Percentiles rank a stretch among this genome's conserved stretches.
Conservation (phyloP, 2,329 filamentous ascomycete species). For the Colletotrichum tanaceti region DNA sequence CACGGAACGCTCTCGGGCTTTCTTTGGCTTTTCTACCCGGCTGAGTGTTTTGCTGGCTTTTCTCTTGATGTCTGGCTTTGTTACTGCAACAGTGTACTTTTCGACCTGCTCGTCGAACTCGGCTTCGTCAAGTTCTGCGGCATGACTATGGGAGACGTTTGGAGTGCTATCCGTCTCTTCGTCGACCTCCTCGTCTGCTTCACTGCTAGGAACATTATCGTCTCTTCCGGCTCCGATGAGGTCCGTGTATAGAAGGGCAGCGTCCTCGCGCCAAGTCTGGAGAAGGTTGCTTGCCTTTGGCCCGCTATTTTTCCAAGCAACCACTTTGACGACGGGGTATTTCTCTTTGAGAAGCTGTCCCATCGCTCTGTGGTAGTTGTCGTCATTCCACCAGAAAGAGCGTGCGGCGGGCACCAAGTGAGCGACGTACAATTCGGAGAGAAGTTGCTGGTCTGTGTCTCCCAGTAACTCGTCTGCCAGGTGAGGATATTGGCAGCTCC, state of each 20-base stretch:
- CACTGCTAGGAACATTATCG: not conserved
- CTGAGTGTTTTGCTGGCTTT: not conserved
- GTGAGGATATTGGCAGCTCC: not conserved
- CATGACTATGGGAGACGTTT: not conserved
- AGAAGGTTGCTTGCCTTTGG: conserved; percentile 10
- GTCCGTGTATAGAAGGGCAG: conserved; percentile 13
- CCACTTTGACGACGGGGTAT: conserved; percentile 8
- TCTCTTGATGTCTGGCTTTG: conserved; percentile 10
- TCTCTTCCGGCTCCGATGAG: not conserved
- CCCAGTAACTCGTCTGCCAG: not conserved
- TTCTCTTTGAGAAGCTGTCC: not conserved
- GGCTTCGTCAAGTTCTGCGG: not conserved
- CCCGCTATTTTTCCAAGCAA: conserved; percentile 5
- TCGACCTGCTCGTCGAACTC: not conserved
- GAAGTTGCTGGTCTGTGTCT: conserved; percentile 13
- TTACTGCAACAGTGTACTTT: not conserved
- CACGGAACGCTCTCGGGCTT: not conserved
- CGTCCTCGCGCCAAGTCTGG: conserved; percentile 26
- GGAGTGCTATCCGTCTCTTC: not conserved
- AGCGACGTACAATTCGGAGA: conserved; percentile 1
- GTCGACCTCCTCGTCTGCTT: not conserved
- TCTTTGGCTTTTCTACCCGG: conserved; percentile 9
- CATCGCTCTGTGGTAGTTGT: conserved; percentile 5
- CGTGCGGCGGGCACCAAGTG: conserved; percentile 24
- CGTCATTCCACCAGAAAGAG: conserved; percentile 29